Evolutionary conservation across 2,329 filamentous ascomycete genomes (phyloP), one percentile per base, ranked within the genome.

Genomic region (Phialemoniopsis sp.): DNA sequence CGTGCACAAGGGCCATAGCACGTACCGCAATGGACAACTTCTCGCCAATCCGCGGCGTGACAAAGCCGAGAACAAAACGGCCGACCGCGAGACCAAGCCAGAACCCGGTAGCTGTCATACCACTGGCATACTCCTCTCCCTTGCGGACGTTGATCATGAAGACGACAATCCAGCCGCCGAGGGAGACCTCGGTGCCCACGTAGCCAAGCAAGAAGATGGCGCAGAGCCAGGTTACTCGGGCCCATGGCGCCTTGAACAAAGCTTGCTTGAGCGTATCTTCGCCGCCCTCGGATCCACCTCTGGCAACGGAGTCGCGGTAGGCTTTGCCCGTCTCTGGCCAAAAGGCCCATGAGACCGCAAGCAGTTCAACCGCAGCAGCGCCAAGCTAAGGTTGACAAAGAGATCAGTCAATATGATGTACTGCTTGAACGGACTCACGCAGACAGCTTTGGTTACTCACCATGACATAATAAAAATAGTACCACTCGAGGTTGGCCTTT

Each of bases 141-240:
- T 80, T 60, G 6, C 88, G 76, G 6, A 89, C 81, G 28, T 79
- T 73, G 18, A 88, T 80, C 85, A 93, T 91, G 58, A 93, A 91
- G 5, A 82, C 80, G 38, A 89, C 83, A 41, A 93, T 86, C 88
- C 87, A 93, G 5, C 87, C 87, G 15, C 85, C 85, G 1, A 90
- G 71, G 0, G 82, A 80, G 33, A 87, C 83, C 58, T 93, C 87
- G 2, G 81, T 70, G 8, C 88, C 87, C 1, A 90, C 82, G 52
- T 91, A 91, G 26, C 78, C 76, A 10, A 93, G 73, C 16, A 91
- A 66, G 59, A 91, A 93, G 1, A 83, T 45, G 0, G 86, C 72
- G 46, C 76, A 78, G n/a, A 86, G 64, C 83, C 85, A 89, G 2
- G 82, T 81, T 0, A 85, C 72, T 34, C 67, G 68, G 13, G 67